Evolutionary conservation across 2,329 filamentous ascomycete species (phyloP), one percentile per base, ranked within the genome.

Genomic region (Exophiala sp.): DNA sequence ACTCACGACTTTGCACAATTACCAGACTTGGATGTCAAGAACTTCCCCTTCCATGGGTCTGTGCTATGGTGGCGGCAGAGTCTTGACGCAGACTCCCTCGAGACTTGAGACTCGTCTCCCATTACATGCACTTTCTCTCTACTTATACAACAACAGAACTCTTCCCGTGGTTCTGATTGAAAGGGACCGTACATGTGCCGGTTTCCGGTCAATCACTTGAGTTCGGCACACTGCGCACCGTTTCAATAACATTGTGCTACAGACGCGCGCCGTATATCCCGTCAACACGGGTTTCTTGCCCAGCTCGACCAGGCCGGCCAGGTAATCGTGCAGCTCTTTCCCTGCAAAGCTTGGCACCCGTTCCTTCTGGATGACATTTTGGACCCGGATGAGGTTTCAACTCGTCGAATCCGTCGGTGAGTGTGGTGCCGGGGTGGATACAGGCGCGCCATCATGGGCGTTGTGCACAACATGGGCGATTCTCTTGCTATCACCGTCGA

Each of bases 161-260:
- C 24, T 27, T 27, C 6, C 10, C 24, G 10, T 27, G 24, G 10
- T 10, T 27, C 24, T 27, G 24, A 10, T 27, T n/a, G n/a, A n/a
- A n/a, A n/a, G n/a, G n/a, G n/a, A n/a, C n/a, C n/a, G n/a, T n/a
- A n/a, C n/a, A n/a, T n/a, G n/a, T n/a, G n/a, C n/a, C n/a, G n/a
- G 24, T 6, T 10, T 10, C 24, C 5, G 24, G 24, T 27, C 24
- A 5, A 27, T 27, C 24, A 27, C 24, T 55, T 57, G 58, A 77
- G 72, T 23, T 77, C 73, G 18, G 58, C 64, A 58, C 73, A 74
- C 56, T 73, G 67, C 1, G 84, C 5, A 85, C 69, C 0, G 79
- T 84, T 0, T 72, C 82, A 65, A 85, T 83, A 1, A 71, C 76
- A 72, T 86, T 82, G 0, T 69, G 53, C 85, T 66, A 72, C 81